Conservation (phyloP, 2,329 filamentous ascomycete species). For the Aureobasidium sp. region DNA sequence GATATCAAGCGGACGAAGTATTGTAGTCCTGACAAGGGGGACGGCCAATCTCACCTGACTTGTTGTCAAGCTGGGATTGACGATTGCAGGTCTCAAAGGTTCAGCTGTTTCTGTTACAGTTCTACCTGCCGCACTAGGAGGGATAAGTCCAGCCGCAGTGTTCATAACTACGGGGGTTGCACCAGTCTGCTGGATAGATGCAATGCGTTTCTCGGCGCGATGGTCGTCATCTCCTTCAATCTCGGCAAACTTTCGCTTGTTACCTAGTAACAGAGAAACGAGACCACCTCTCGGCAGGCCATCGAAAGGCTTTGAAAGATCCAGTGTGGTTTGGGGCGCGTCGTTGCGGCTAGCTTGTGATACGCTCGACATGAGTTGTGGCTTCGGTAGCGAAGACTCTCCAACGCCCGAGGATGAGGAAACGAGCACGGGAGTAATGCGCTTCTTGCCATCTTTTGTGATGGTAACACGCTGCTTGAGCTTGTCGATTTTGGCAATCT, state of each 20-base stretch:
- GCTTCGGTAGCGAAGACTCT: slow-evolving; percentile 81
- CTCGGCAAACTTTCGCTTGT: slow-evolving; percentile 75
- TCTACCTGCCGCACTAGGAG: slow-evolving; percentile 57
- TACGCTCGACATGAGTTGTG: slow-evolving; percentile 74
- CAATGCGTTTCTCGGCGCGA: slow-evolving; percentile 52
- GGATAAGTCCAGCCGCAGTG: slow-evolving; percentile 68
- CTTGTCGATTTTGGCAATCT: slow-evolving; percentile 54
- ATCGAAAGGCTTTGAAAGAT: slow-evolving; percentile 89
- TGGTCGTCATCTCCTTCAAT: slow-evolving; percentile 70
- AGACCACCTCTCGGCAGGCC: slow-evolving; percentile 86
- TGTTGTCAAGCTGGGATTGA: slow-evolving; percentile 72
- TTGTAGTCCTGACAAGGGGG: slow-evolving; percentile 75
- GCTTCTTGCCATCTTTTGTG: slow-evolving; percentile 94
- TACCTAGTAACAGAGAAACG: slow-evolving; percentile 77
- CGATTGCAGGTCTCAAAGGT: slow-evolving; percentile 77
- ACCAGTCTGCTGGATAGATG: slow-evolving; percentile 52
- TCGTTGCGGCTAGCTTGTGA: slow-evolving; percentile 47
- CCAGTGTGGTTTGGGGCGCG: slow-evolving; percentile 72
- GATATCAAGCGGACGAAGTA: slow-evolving; percentile 71
- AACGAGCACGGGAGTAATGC: slow-evolving; percentile 84
- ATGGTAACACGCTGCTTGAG: slow-evolving; percentile 90
- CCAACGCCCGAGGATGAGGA: slow-evolving; percentile 77
- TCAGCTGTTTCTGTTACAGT: slow-evolving; percentile 65
- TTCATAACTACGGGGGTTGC: slow-evolving; percentile 70
- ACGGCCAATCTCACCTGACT: slow-evolving; percentile 82